Percentiles rank a stretch among this genome's conserved stretches.
phyloP scores from a whole-genome alignment of 2,329 filamentous ascomycete species.

The Stachybotrys elegans region DNA sequence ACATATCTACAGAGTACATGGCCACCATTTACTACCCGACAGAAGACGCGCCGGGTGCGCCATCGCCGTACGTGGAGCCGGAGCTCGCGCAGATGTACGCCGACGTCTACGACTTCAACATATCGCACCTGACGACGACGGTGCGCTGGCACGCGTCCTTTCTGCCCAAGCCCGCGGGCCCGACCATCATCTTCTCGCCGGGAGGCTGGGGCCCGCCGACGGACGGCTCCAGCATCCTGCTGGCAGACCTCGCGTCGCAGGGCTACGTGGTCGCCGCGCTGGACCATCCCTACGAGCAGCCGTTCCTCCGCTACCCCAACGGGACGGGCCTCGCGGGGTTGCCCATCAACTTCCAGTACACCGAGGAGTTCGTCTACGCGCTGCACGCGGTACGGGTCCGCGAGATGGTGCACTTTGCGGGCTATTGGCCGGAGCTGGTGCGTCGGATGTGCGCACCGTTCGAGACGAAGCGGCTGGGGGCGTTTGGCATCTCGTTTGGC shows the following conservation, averaged over 20 bases:
- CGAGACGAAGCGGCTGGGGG: constrained; percentile 11
- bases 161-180: constrained; percentile 2
- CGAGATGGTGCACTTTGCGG: constrained; percentile 14
- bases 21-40: constrained; percentile 12
- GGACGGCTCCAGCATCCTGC: constrained; percentile 8
- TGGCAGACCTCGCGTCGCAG: constrained; percentile 11
- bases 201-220: constrained; percentile 10
- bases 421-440: constrained; percentile 12
- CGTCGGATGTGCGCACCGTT: constrained; percentile 10
- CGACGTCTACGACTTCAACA: constrained; percentile 4
- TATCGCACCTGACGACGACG: constrained; percentile 9
- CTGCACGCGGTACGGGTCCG: constrained; percentile 14
- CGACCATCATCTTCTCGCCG: constrained; percentile 8
- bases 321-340: constrained; percentile 18
- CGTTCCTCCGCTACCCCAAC: constrained; percentile 20
- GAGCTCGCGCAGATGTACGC: constrained; percentile 8
- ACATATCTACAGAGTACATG: constrained; percentile 9
- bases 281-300: constrained; percentile 22
- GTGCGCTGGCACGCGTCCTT: constrained; percentile 8
- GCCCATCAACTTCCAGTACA: constrained; percentile 6
- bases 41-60: background rate
- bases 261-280: constrained; percentile 20
- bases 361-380: background rate
- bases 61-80: constrained; percentile 7
- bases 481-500: constrained; percentile 16